A percentile compares a stretch with the other conserved stretches of the same genome.
Conservation (phyloP, 108 stramenopile genomes). For the Bacterosira constricta region DNA sequence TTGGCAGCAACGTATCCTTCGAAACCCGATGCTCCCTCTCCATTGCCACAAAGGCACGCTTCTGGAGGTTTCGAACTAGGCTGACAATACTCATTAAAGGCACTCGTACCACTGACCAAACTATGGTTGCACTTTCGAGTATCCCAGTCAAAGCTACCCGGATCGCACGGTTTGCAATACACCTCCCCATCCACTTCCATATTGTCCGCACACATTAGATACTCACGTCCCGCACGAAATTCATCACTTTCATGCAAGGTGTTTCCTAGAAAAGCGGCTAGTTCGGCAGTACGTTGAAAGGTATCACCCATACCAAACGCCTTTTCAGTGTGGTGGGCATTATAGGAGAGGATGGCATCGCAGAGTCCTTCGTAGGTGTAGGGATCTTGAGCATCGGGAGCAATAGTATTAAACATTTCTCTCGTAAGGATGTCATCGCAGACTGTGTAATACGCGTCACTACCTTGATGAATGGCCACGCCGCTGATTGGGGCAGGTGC, state of each 20-base stretch:
- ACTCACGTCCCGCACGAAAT: constrained; percentile 28
- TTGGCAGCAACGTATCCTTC: constrained; percentile 34
- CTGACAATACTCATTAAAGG: constrained; percentile 37
- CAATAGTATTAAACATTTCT: constrained; percentile 14
- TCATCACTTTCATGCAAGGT: constrained; percentile 34
- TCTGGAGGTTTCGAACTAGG: constrained; percentile 18
- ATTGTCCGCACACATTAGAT: constrained; percentile 29
- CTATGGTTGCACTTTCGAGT: constrained; percentile 8
- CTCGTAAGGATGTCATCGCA: constrained; percentile 31
- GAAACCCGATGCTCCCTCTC: constrained; percentile 5
- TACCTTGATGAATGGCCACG: constrained; percentile 3
- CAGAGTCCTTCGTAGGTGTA: constrained; percentile 27
- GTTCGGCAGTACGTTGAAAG: constrained; percentile 14
- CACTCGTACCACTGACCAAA: constrained; percentile 4
- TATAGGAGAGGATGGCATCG: constrained; percentile 34
- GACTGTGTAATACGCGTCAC: constrained; percentile 7
- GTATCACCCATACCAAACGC: constrained; percentile 38
- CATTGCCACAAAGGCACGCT: constrained; percentile 25
- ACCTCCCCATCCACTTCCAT: constrained; percentile 16
- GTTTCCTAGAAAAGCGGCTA: constrained; percentile 34
- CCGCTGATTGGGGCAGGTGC: constrained; percentile 27
- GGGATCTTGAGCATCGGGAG: constrained; percentile 14
- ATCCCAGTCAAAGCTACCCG: constrained; percentile 28
- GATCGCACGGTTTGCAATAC: constrained; percentile 37
- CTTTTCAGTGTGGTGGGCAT: constrained; percentile 34